Conservation (phyloP, 2,329 filamentous ascomycete genomes). For the Spiromastix sp. region DNA sequence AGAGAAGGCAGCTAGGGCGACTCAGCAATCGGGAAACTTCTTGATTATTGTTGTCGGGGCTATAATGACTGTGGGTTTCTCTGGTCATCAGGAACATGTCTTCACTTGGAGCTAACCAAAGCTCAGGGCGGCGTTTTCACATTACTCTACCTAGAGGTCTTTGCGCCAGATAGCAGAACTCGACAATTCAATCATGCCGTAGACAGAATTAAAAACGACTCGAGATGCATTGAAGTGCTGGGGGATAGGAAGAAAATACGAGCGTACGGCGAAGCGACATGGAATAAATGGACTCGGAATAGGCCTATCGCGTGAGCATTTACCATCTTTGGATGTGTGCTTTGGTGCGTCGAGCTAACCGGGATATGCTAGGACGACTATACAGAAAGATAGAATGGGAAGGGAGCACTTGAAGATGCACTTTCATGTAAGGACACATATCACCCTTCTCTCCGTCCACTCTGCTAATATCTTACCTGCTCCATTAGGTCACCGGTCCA, state of each 20-base stretch:
- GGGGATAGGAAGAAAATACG: constrained; percentile 65
- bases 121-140: constrained; percentile 66
- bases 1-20: constrained; percentile 76
- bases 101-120: constrained; percentile 2
- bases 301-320: constrained; percentile 41
- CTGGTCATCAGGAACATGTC: not conserved
- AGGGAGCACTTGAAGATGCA: constrained; percentile 74
- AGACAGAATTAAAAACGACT: constrained; percentile 63
- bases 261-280: constrained; percentile 71
- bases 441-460: not conserved
- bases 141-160: constrained; percentile 71
- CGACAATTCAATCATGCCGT: constrained; percentile 82
- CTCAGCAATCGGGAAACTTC: constrained; percentile 86
- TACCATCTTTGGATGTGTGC: not conserved
- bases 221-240: constrained; percentile 60
- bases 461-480: constrained; percentile 13
- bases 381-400: constrained; percentile 61
- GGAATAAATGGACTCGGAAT: constrained; percentile 67
- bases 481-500: constrained; percentile 60
- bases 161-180: constrained; percentile 75
- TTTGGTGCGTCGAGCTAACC: constrained; percentile 5
- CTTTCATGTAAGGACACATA: constrained; percentile 55
- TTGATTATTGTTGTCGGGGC: constrained; percentile 65
- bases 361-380: constrained; percentile 45
- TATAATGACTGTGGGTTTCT: constrained; percentile 57